Base-by-base conservation (phyloP, 108 stramenopile genomes). In the Mayamaea pseudoterrestris region DNA sequence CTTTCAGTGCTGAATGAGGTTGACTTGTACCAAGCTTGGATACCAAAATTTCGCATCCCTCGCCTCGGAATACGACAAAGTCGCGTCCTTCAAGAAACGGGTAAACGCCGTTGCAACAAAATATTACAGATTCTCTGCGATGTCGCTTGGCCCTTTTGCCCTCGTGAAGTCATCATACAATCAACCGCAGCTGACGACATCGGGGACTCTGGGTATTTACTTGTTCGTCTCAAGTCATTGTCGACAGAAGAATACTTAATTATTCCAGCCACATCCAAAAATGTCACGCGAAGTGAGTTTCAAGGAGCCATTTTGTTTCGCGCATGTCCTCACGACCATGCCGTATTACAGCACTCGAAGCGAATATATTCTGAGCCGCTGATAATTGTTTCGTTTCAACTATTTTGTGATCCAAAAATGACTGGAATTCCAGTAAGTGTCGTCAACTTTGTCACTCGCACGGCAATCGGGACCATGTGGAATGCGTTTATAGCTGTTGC, bases 1-100 rank as follows among this genome's bases (percentile, higher is more conserved):
- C 32, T 87, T 16, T 66, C 76, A 28, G 80, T 82, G 6, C 50
- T 87, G 20, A 87, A 82, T 50, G 84, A 87, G 55, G 67, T 57
- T 26, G 69, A 67, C 26, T 48, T 87, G 53, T 87, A 82, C 47
- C 35, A 45, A 1, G 67, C 65, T 1, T 87, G 84, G 84, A 63
- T 82, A 12, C 84, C 84, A 13, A 37, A 53, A 5, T 87, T 48
- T 44, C 53, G 47, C 16, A 41, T 36, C 1, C 84, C 84, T 9
- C 53, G 57, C 26, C 37, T 87, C 27, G 63, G 65, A 13, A 65
- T 81, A 0, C 34, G 34, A 31, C 44, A 65, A 50, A 71, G 73
- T 7, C 50, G 64, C 12, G 70, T 74, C 39, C 27, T 87, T 16
- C 29, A 51, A 12, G 67, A 82, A 58, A 54, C 59, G n/a, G 72